Evolutionary conservation across 148 eudicot genomes (phyloP).

Genomic region (Camellia lanceoleosa): DNA sequence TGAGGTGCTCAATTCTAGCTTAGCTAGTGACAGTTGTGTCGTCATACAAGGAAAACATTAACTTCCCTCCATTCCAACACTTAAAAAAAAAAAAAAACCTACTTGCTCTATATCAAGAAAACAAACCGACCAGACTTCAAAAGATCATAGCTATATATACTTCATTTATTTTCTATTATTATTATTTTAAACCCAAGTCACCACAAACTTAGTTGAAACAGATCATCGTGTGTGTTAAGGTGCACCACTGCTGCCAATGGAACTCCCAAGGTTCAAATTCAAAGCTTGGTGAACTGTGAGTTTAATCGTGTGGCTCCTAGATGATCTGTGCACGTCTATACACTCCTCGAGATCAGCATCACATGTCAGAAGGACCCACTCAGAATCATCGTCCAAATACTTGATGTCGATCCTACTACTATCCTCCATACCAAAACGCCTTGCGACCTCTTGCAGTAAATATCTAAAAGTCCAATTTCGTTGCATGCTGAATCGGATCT

Average conservation of each 20-base stretch:
- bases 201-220: background rate
- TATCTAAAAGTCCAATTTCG: conserved; percentile 54
- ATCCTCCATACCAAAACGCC: conserved; percentile 48
- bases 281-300: conserved; percentile 34
- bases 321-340: conserved; percentile 56
- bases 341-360: conserved; percentile 82
- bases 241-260: conserved; percentile 44
- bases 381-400: conserved; percentile 78
- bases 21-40: no score
- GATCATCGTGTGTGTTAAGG: conserved; percentile 13
- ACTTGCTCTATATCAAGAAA: no score
- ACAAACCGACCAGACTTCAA: no score
- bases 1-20: no score
- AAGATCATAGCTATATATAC: no score
- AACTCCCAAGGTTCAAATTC: conserved; percentile 41
- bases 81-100: no score
- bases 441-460: conserved; percentile 48
- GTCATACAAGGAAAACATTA: no score
- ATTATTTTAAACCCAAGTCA: no score
- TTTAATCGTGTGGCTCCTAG: conserved; percentile 53
- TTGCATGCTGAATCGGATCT: conserved; percentile 55
- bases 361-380: conserved; percentile 90
- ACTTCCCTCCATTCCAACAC: no score
- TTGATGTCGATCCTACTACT: conserved; percentile 50
- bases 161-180: no score